These are phyloP conservation scores for Mollisiaceae sp. DNA, from an alignment of 2,329 filamentous ascomycete species.

Conservation along the genomic window DNA sequence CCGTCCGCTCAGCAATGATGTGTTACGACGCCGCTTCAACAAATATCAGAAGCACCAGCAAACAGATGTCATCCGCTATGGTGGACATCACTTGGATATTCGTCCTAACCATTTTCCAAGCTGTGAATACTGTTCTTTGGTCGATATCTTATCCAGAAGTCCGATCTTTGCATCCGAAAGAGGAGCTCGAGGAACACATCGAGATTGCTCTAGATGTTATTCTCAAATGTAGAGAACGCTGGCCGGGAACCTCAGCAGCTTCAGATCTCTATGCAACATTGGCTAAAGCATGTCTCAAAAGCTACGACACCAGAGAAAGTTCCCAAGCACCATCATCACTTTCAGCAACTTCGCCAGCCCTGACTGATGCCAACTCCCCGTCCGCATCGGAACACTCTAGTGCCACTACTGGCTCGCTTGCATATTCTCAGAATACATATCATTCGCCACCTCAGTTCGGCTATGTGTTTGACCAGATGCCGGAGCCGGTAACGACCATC, in stretches of 20 bases:
- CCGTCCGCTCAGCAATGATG: constrained; percentile 74
- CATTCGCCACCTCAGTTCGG: constrained; percentile 58
- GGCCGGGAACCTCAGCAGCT: constrained; percentile 88
- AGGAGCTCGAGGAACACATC: constrained; percentile 78
- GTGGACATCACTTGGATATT: constrained; percentile 96
- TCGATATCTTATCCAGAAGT: constrained; percentile 86
- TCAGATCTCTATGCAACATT: constrained; percentile 87
- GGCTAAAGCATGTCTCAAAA: constrained; percentile 83
- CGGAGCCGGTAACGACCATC: constrained; percentile 49
- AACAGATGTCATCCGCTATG: constrained; percentile 76
- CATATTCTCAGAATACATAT: constrained; percentile 46
- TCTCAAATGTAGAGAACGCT: constrained; percentile 79
- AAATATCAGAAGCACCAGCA: constrained; percentile 80
- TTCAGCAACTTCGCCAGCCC: constrained; percentile 49
- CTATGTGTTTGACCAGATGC: constrained; percentile 61
- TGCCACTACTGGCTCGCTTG: constrained; percentile 43
- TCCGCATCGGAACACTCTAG: constrained; percentile 49
- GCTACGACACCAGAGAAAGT: constrained; percentile 70
- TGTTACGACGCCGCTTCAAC: constrained; percentile 84
- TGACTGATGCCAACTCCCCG: constrained; percentile 53
- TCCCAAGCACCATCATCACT: constrained; percentile 55
- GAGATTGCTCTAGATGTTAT: constrained; percentile 79
- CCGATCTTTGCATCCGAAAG: constrained; percentile 70
- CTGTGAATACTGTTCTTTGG: constrained; percentile 91
- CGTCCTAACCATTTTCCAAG: constrained; percentile 86